Base-by-base conservation (phyloP, 441 rosid genomes). In the Syzygium syzygioides region DNA sequence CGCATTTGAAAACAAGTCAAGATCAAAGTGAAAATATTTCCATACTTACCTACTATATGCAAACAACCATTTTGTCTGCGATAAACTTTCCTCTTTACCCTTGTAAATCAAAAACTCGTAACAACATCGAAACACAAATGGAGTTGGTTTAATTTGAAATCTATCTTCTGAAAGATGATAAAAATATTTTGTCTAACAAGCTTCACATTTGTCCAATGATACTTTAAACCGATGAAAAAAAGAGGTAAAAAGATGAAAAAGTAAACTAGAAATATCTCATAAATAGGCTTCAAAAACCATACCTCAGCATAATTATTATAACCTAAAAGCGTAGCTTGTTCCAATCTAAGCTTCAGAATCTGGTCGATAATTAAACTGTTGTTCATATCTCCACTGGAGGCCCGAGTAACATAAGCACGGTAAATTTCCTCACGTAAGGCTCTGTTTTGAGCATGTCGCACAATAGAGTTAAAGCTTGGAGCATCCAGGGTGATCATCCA, bases 221-320 rank as follows among this genome's bases (percentile, higher is more conserved):
- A 68, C 48, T 68, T 68, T 68, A 34, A 9, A 32, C 41, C 17
- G 23, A 17, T 6, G 19, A 66, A 66, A 7, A 64, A 30, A 66
- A 66, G 17, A n/a, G 71, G 30, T 7, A 34, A 3, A 19, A 34
- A 18, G 48, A 68, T 34, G 48, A 1, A 68, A 68, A 68, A 4
- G 1, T 2, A 3, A 68, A 54, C 15, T 26, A n/a, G 56, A 30
- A 54, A 13, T 9, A 19, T 15, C 23, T 28, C 26, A 19, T 85
- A n/a, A 14, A n/a, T 85, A 18, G 41, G 13, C 41, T 87, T 62
- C 83, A 85, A 41, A 62, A 87, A 60, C 79, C 87, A 54, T 94
- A 96, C 99, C 97, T 97, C 99, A 68, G 97, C 96, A 90, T 94
- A 96, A 89, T 95, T 97, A 59, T 93, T 95, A 94, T 95, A 95